Percentiles rank a stretch among this genome's conserved stretches.
Evolutionary conservation across 2,329 filamentous ascomycete species (phyloP).

Genomic region (Davidsoniella australis): DNA sequence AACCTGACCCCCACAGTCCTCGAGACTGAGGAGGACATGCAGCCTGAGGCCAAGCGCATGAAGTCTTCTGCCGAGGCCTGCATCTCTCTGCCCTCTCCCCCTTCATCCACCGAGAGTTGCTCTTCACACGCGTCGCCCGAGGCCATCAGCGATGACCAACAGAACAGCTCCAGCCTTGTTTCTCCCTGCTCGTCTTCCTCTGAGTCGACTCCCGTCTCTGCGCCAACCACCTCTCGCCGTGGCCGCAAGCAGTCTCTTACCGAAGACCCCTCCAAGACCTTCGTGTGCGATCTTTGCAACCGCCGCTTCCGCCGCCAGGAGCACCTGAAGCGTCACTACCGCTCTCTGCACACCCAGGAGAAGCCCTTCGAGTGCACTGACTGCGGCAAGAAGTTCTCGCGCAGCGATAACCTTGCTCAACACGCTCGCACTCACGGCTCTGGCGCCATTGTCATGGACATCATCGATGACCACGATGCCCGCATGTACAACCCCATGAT

Average conservation of each 20-base stretch:
- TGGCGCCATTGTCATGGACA: constrained; percentile 78
- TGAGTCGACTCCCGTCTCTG: constrained; percentile 26
- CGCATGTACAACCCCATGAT: constrained; percentile 27
- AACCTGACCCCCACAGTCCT: not conserved
- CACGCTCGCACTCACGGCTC: constrained; percentile 87
- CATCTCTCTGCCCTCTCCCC: constrained; percentile 28
- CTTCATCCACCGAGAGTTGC: constrained; percentile 16
- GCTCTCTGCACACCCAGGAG: constrained; percentile 93
- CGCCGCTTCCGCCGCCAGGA: constrained; percentile 96
- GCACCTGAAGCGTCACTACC: constrained; percentile 95
- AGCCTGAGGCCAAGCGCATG: constrained; percentile 36
- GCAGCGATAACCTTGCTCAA: constrained; percentile 92
- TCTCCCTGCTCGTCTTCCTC: constrained; percentile 22
- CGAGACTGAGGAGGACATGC: constrained; percentile 18
- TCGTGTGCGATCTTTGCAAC: constrained; percentile 90
- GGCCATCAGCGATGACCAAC: constrained; percentile 16
- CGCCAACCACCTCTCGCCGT: constrained; percentile 59
- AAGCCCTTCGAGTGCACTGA: constrained; percentile 97
- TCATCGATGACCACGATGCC: constrained; percentile 54
- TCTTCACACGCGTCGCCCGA: not conserved
- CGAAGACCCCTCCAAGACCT: constrained; percentile 95
- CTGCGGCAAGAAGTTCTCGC: constrained; percentile 98
- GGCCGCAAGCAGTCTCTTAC: constrained; percentile 97
- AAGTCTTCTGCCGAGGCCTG: constrained; percentile 27
- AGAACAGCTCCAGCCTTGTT: constrained; percentile 18